These are phyloP conservation scores for Komagataella ulmi DNA, from an alignment of 805 yeast genomes.

Conservation along the genomic window DNA sequence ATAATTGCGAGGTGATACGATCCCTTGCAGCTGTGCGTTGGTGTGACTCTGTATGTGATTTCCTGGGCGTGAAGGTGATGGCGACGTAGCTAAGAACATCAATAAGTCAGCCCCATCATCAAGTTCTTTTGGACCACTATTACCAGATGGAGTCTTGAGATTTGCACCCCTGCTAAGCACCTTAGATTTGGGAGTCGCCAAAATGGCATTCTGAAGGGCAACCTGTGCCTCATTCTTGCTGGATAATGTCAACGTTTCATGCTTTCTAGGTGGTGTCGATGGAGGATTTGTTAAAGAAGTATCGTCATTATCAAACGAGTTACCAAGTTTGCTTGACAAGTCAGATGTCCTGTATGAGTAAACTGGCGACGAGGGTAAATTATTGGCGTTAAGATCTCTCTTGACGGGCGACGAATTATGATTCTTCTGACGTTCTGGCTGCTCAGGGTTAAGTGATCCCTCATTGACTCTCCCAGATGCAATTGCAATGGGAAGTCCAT, in stretches of 20 bases:
- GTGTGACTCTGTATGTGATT: constrained; percentile 1
- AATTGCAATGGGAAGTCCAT: not conserved
- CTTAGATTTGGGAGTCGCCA: constrained; percentile 18
- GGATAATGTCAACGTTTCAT: constrained; percentile 3
- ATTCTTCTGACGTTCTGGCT: not conserved
- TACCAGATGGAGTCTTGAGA: not conserved
- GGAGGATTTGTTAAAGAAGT: constrained; percentile 7
- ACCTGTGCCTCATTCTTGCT: constrained; percentile 8
- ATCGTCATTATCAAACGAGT: constrained; percentile 6
- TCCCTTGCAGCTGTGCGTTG: not conserved
- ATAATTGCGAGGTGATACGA: not conserved
- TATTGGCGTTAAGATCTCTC: constrained; percentile 9
- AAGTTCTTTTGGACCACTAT: constrained; percentile 10
- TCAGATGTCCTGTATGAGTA: constrained; percentile 9
- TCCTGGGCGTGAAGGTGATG: constrained; percentile 2
- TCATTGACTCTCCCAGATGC: not conserved
- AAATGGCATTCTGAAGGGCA: constrained; percentile 11
- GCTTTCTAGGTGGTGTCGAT: constrained; percentile 9
- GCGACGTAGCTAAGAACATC: constrained; percentile 50
- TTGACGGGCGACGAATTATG: not conserved
- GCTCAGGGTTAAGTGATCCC: not conserved
- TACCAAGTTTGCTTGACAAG: constrained; percentile 5
- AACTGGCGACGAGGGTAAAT: constrained; percentile 17
- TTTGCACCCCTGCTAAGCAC: constrained; percentile 15
- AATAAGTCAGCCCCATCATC: constrained; percentile 72